phyloP scores from a whole-genome alignment of 225 moss, liverwort and hornwort species.

The Physcomitrium patens region DNA sequence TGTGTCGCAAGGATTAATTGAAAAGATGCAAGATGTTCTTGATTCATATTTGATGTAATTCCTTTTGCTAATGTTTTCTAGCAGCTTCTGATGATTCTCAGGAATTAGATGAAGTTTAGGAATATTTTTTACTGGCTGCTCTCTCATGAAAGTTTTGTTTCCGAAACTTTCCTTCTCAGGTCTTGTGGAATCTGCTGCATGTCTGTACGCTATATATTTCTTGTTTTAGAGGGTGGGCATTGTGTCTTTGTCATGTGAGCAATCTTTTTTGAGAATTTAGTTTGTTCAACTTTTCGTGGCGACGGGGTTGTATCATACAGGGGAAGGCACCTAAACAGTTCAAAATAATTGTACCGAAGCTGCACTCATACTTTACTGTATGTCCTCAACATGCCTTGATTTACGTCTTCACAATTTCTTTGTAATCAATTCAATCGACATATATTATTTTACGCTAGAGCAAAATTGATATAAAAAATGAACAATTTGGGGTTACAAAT shows the following conservation, averaged over 20 bases:
- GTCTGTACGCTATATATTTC: neutral
- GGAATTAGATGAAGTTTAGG: neutral
- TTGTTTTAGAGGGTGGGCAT: neutral
- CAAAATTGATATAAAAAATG: neutral
- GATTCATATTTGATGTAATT: neutral
- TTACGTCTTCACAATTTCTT: slow-evolving; percentile 3
- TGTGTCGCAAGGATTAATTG: neutral
- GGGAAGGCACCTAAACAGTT: slow-evolving; percentile 69
- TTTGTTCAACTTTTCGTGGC: slow-evolving; percentile 15
- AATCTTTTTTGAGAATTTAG: slow-evolving; percentile 5
- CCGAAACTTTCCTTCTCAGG: neutral
- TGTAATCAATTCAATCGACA: neutral
- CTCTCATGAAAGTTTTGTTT: neutral
- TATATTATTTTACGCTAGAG: neutral
- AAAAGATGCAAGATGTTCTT: slow-evolving; percentile 8
- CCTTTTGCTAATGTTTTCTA: slow-evolving; percentile 2
- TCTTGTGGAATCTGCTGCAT: neutral
- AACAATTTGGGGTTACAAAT: neutral
- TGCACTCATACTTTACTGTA: slow-evolving; percentile 84
- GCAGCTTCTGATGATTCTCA: neutral
- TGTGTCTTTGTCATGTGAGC: neutral
- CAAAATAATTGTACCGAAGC: slow-evolving; percentile 79
- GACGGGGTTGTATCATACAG: slow-evolving; percentile 38
- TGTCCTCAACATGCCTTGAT: neutral
- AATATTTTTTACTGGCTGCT: neutral